Evolutionary conservation across 305 asterid genomes (phyloP), one percentile per base, ranked within the genome.

Genomic region (Petunia hybrid): DNA sequence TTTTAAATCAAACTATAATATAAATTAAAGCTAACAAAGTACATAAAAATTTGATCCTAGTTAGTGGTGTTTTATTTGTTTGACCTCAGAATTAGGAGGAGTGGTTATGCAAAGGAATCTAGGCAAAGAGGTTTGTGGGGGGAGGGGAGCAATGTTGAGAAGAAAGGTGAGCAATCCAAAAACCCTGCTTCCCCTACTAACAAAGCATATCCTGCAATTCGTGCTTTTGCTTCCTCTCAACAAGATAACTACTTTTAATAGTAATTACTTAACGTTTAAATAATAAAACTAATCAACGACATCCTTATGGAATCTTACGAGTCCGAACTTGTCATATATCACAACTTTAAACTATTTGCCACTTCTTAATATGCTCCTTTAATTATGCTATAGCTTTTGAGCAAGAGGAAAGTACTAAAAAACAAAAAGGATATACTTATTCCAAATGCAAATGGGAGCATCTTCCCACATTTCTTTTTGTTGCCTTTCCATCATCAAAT

Each of bases 61-160:
- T 41, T 55, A 57, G 62, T 78, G 79, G 80, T 66, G 82, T 57
- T 76, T 70, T 41, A 42, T 31, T 41, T 31, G 31, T 22, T 22
- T 22, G 31, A 22, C 31, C 31, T 22, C 31, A 70, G 35, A 77
- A 85, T 84, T 22, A 22, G 36, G 64, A 80, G 68, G 78, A 70
- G 82, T 79, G 67, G 87, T 85, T 85, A 80, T 64, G 61, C 42
- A 84, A 84, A 51, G 89, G 93, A 87, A 91, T 92, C 92, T 90
- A 78, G 88, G 84, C n/a, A 67, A 22, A 22, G 76, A 14, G 35
- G 71, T 2, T 38, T 64, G 36, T 16, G 76, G 39, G 76, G 55
- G 22, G 31, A 22, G 36, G 22, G 62, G 78, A 79, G 74, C 51
- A 89, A 81, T 16, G 46, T 77, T 70, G 88, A 80, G 81, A 85